These are phyloP conservation scores for Periconia sp. DNA, from an alignment of 2,329 filamentous ascomycete species.

Conservation along the genomic window DNA sequence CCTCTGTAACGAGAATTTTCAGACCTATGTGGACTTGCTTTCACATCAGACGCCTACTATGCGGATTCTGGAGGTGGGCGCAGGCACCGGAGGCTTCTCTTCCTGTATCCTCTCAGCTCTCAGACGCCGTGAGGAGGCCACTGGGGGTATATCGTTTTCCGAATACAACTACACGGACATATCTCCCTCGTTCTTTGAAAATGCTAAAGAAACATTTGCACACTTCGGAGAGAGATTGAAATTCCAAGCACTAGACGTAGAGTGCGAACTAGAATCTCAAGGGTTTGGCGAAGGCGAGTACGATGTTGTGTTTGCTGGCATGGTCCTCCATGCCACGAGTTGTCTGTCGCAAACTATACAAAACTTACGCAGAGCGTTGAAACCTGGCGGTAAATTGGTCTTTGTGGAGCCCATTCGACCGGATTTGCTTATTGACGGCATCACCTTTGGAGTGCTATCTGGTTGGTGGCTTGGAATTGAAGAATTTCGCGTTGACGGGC, in stretches of 20 bases:
- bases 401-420: slow-evolving; percentile 9
- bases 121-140: not conserved
- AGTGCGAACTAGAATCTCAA: not conserved
- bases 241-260: slow-evolving; percentile 7
- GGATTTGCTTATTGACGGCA: slow-evolving; percentile 1
- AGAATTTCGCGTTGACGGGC: slow-evolving; percentile 25
- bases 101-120: not conserved
- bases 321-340: slow-evolving; percentile 29
- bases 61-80: not conserved
- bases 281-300: slow-evolving; percentile 8
- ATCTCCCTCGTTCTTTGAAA: slow-evolving; percentile 10
- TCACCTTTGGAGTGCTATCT: slow-evolving; percentile 16
- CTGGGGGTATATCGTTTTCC: not conserved
- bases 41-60: slow-evolving; percentile 18
- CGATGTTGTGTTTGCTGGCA: slow-evolving; percentile 38
- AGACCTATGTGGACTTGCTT: not conserved
- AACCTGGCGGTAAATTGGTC: slow-evolving; percentile 20
- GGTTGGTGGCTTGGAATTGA: slow-evolving; percentile 27
- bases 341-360: slow-evolving; percentile 9
- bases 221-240: not conserved
- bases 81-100: not conserved
- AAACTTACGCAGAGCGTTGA: slow-evolving; percentile 16
- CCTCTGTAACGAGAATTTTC: not conserved
- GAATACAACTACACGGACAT: slow-evolving; percentile 17
- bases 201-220: not conserved